phyloP scores from a whole-genome alignment of 2,329 filamentous ascomycete genomes.

The Talaromyces sp. region DNA sequence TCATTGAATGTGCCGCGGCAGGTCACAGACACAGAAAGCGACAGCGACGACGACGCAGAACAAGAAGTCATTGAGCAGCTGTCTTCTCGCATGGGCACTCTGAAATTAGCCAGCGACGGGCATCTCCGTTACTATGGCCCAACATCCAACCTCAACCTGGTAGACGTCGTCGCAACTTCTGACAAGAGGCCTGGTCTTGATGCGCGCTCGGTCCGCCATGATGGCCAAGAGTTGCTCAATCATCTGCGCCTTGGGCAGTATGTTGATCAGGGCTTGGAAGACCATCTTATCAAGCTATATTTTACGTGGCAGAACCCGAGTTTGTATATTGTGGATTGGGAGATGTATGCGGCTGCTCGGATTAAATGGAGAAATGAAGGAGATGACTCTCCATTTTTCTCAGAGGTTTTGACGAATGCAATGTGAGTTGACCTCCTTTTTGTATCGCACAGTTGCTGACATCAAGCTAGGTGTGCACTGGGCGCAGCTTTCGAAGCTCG shows the following conservation, averaged over 20 bases:
- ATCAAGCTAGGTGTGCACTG: slow-evolving; percentile 31
- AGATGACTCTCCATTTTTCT: slow-evolving; percentile 37
- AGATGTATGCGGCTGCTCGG: slow-evolving; percentile 33
- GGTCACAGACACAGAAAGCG: slow-evolving; percentile 23
- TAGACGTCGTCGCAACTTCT: slow-evolving; percentile 32
- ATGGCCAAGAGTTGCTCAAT: slow-evolving; percentile 37
- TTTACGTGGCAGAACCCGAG: slow-evolving; percentile 47
- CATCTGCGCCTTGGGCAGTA: slow-evolving; percentile 37
- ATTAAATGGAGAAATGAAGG: slow-evolving; percentile 31
- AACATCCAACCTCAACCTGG: slow-evolving; percentile 40
- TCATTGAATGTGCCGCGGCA: slow-evolving; percentile 2
- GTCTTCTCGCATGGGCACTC: slow-evolving; percentile 39
- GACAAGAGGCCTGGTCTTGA: slow-evolving; percentile 31
- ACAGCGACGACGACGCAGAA: slow-evolving; percentile 33
- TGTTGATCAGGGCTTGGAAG: slow-evolving; percentile 37
- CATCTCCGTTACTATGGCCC: slow-evolving; percentile 42
- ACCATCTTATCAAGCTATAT: slow-evolving; percentile 42
- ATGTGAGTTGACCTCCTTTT: slow-evolving; percentile 23
- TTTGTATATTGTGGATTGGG: slow-evolving; percentile 42
- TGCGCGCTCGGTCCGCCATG: slow-evolving; percentile 33
- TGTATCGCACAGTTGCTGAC: not conserved
- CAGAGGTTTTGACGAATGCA: slow-evolving; percentile 37
- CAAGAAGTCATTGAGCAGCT: slow-evolving; percentile 40
- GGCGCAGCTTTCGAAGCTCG: slow-evolving; percentile 41
- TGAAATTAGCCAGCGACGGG: slow-evolving; percentile 40